phyloP scores from a whole-genome alignment of 768 basidiomycete genomes.

The Megacollybia marginata region DNA sequence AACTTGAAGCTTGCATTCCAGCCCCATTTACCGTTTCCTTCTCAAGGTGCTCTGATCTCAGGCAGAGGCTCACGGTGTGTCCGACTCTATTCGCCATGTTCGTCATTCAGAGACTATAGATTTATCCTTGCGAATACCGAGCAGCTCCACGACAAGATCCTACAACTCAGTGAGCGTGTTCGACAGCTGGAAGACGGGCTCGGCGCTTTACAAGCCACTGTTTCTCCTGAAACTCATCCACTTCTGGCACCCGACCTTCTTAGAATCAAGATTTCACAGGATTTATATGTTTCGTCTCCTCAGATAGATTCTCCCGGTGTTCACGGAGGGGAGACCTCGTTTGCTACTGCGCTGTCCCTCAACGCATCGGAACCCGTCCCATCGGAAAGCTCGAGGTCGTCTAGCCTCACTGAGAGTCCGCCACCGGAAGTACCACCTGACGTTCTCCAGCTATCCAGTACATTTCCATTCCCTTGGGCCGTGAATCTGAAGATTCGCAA shows the following conservation, averaged over 20 bases:
- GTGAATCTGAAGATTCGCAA: constrained; percentile 57
- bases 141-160: constrained; percentile 57
- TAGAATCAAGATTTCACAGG: constrained; percentile 60
- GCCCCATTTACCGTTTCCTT: not conserved
- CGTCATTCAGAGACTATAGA: constrained; percentile 20
- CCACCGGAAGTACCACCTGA: constrained; percentile 37
- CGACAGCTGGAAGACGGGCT: constrained; percentile 59
- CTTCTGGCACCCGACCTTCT: constrained; percentile 52
- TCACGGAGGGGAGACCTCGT: constrained; percentile 17
- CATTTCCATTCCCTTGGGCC: constrained; percentile 66
- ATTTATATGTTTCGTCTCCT: constrained; percentile 35
- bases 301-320: constrained; percentile 3
- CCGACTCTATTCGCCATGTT: constrained; percentile 5
- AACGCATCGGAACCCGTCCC: constrained; percentile 5
- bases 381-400: not conserved
- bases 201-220: constrained; percentile 32
- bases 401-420: constrained; percentile 6
- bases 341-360: constrained; percentile 17
- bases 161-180: constrained; percentile 54
- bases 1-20: constrained; percentile 6
- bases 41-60: constrained; percentile 57
- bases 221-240: constrained; percentile 39
- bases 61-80: constrained; percentile 56
- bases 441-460: constrained; percentile 52
- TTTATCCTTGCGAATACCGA: constrained; percentile 66